Base-by-base conservation (phyloP, 495 filamentous ascomycete species). In the Lasiosphaeria hispida region DNA sequence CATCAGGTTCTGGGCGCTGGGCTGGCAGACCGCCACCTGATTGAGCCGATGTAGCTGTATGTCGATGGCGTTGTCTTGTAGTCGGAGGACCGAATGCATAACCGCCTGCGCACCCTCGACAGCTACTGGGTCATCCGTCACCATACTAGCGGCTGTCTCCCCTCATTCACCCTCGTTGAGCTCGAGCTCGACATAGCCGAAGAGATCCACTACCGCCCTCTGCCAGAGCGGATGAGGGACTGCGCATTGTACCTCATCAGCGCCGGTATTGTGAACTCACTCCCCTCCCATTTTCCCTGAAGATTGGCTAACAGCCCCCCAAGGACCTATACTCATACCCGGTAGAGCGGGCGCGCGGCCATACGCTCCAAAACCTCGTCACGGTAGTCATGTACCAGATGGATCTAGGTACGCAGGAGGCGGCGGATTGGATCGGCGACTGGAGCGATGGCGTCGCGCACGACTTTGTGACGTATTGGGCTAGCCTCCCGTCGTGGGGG, bases 321-420 rank as follows among this genome's bases (percentile, higher is more conserved):
- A 4, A 36, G 11, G 53, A 55, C 15, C 30, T 55, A 13, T 45
- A 47, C 41, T 55, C 53, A 7, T 55, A 55, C 53, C 33, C 41
- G 2, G 33, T 55, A 11, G 53, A 55, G 1, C 30, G 53, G 9
- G 41, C 30, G n/a, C 42, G 42, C 33, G 53, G 55, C 14, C 47
- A 50, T 43, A 45, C 47, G 19, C 47, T 58, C 1, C 55, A 58
- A 10, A 52, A 58, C 48, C 37, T 58, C n/a, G 39, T 52, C 47
- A 58, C 55, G 0, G 33, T 10, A 1, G 48, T 38, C 7, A 58
- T 58, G 55, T 34, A 58, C 39, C 19, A 52, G 39, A 14, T 51
- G 6, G 17, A 43, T 8, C 23, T 58, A 0, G 19, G 13, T 1
- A 38, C 48, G 7, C 55, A 50, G 14, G 33, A 3, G 1, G 55